A percentile compares a stretch with the other conserved stretches of the same genome.
Evolutionary conservation across 1,139 yeast genomes (phyloP).

Genomic region (Geotrichum australiense): DNA sequence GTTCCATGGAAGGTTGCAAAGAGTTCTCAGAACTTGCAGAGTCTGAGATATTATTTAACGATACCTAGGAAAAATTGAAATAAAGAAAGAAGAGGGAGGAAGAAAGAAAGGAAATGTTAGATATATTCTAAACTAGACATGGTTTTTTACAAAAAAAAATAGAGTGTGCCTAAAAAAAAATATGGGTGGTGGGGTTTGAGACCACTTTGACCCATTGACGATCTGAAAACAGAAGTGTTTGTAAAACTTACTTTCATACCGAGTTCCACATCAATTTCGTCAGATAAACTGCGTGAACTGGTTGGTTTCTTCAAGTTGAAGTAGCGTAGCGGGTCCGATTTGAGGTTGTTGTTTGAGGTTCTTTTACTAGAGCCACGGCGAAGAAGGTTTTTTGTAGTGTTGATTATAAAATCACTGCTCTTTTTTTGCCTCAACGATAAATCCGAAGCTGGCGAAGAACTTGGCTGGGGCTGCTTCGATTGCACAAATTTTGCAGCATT

Average conservation of each 20-base stretch:
- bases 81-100: background rate
- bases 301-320: background rate
- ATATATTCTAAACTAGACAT: background rate
- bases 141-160: conserved; percentile 1
- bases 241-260: conserved; percentile 1
- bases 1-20: background rate
- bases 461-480: conserved; percentile 4
- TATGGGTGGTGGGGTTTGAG: conserved; percentile 4
- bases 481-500: background rate
- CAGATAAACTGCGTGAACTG: conserved; percentile 2
- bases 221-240: background rate
- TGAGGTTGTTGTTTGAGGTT: background rate
- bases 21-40: background rate
- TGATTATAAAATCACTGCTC: background rate
- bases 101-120: background rate
- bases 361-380: background rate
- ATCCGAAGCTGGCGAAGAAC: background rate
- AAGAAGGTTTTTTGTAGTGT: background rate
- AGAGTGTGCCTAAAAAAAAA: background rate
- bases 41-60: conserved; percentile 1
- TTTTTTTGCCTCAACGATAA: background rate
- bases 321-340: background rate
- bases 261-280: conserved; percentile 1
- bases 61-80: background rate
- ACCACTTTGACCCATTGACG: background rate